phyloP scores from a whole-genome alignment of 805 yeast species.

The Saccharomycopsis schoenii region DNA sequence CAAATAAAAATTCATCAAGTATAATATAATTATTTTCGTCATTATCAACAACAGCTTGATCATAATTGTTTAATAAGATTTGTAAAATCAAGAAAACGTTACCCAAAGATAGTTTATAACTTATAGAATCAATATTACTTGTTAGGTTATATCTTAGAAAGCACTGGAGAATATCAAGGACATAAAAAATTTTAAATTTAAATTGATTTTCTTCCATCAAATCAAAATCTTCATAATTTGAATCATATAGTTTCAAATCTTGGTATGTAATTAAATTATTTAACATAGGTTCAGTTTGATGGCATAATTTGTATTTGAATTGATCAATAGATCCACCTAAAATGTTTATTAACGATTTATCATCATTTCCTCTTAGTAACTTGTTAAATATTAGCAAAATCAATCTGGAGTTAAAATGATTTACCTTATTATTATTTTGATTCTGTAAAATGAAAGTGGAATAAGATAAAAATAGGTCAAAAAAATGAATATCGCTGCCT shows the following conservation, averaged over 20 bases:
- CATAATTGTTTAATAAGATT: constrained; percentile 19
- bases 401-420: constrained; percentile 24
- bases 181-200: constrained; percentile 28
- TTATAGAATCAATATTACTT: constrained; percentile 27
- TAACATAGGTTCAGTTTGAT: constrained; percentile 29
- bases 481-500: constrained; percentile 5
- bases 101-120: constrained; percentile 25
- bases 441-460: constrained; percentile 31
- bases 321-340: constrained; percentile 25
- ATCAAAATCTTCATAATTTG: constrained; percentile 20
- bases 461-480: constrained; percentile 30
- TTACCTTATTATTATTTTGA: constrained; percentile 26
- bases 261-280: constrained; percentile 9
- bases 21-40: not conserved
- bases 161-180: constrained; percentile 26
- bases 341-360: constrained; percentile 14
- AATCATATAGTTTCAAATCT: constrained; percentile 1
- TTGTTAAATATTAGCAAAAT: constrained; percentile 25
- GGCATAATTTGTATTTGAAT: constrained; percentile 34
- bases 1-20: constrained; percentile 7
- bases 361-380: constrained; percentile 19
- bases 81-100: constrained; percentile 24
- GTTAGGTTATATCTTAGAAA: constrained; percentile 32
- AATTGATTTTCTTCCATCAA: constrained; percentile 22
- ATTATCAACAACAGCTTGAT: not conserved